phyloP scores from a whole-genome alignment of 148 eudicot genomes.

The Persicaria tinctoria region DNA sequence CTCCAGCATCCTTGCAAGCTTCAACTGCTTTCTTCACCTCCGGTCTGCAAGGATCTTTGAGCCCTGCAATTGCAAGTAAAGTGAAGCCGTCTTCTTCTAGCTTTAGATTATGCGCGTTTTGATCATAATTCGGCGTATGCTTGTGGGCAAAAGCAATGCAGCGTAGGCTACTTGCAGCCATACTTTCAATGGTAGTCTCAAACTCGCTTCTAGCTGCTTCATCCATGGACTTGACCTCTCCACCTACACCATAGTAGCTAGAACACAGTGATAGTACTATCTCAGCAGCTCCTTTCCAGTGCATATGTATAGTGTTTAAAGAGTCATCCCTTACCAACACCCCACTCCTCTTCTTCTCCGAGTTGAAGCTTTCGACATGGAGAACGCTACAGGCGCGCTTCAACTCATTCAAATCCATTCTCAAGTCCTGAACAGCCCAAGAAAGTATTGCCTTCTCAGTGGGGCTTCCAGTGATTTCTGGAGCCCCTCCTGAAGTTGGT shows the following conservation, averaged over 20 bases:
- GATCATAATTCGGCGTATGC: conserved; percentile 15
- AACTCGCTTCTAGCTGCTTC: conserved; percentile 37
- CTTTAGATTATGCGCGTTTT: conserved; percentile 23
- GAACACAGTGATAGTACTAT: conserved; percentile 58
- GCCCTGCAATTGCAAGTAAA: conserved; percentile 68
- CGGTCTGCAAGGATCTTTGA: conserved; percentile 81
- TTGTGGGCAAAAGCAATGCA: conserved; percentile 86
- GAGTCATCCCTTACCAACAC: conserved; percentile 37
- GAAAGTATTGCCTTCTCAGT: conserved; percentile 81
- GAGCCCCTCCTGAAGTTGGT: conserved; percentile 26
- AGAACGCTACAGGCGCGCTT: conserved; percentile 38
- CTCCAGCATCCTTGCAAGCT: conserved; percentile 61
- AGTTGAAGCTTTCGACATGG: conserved; percentile 71
- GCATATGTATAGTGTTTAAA: conserved; percentile 38
- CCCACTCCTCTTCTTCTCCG: conserved; percentile 78
- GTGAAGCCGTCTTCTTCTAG: conserved; percentile 47
- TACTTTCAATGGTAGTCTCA: conserved; percentile 55
- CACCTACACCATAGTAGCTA: conserved; percentile 30
- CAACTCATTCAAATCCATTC: conserved; percentile 51
- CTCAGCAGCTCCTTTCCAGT: conserved; percentile 95
- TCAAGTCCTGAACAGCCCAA: conserved; percentile 65
- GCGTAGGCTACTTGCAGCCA: conserved; percentile 82
- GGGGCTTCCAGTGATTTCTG: conserved; percentile 73
- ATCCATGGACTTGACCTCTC: conserved; percentile 30
- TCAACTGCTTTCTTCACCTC: conserved; percentile 59